Evolutionary conservation across 192 early-diverging fungal species (phyloP), one percentile per base, ranked within the genome.

Genomic region (Coemansia sp.): DNA sequence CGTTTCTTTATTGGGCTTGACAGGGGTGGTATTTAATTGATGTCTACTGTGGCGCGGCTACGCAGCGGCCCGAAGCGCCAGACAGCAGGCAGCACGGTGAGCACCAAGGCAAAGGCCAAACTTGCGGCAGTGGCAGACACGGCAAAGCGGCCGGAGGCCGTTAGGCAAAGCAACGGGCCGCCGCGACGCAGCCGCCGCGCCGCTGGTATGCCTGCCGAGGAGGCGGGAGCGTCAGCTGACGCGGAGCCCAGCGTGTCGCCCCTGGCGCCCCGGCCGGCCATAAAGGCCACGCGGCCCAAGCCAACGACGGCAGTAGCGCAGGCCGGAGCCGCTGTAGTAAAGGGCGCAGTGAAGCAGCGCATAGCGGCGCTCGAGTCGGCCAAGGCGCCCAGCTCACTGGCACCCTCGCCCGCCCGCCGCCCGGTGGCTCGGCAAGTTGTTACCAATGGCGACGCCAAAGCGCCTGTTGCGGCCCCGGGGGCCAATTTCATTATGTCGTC

Each of bases 401-500:
- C 14, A 5, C 45, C 45, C 3, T 9, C 45, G 27, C 27, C 45
- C 2, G 45, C 27, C 45, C 29, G 45, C 8, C 18, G n/a, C n/a
- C n/a, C n/a, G n/a, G n/a, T n/a, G n/a, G n/a, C n/a, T n/a, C n/a
- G n/a, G n/a, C n/a, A n/a, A n/a, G n/a, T n/a, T n/a, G n/a, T n/a
- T n/a, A n/a, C n/a, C n/a, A n/a, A 47, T n/a, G 45, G 45, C 15
- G 6, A 30, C 19, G 29, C 32, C 8, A 32, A 49, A 14, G 56
- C 25, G 2, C 21, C 35, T 15, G 34, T 19, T 4, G 4, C 47
- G 13, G 25, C 37, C n/a, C 7, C 5, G 2, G 17, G 26, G 3
- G 68, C 26, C 19, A 62, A 53, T 37, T 78, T 78, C 43, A 78
- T 78, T 23, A 78, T 78, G 75, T 78, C 75, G 11, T 78, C 75